phyloP scores from a whole-genome alignment of 2,329 filamentous ascomycete species.

The Gremmenia infestans region DNA sequence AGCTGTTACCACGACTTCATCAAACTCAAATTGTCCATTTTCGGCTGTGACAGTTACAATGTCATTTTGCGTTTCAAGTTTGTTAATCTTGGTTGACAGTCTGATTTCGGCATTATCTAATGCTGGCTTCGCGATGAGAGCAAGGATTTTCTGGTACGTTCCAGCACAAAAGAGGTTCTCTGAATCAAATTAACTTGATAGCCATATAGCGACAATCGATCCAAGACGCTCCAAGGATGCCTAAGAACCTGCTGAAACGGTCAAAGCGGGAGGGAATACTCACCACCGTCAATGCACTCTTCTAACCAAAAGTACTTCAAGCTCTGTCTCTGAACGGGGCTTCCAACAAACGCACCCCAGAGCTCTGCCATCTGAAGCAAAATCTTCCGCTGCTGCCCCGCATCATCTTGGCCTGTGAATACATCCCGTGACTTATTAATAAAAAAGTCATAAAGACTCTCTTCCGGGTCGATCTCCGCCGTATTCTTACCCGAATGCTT shows the following conservation, averaged over 20 bases:
- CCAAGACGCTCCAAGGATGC: too few species aligned
- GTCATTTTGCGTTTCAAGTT: slow-evolving; percentile 10
- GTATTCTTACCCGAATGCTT: slow-evolving; percentile 46
- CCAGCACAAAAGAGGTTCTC: slow-evolving; percentile 31
- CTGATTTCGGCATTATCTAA: slow-evolving; percentile 19
- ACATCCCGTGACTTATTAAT: slow-evolving; percentile 42
- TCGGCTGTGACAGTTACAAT: slow-evolving; percentile 16
- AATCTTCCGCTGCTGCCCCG: slow-evolving; percentile 31
- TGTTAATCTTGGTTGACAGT: slow-evolving; percentile 21
- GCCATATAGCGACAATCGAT: too few species aligned
- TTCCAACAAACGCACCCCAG: slow-evolving; percentile 52
- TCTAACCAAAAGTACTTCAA: slow-evolving; percentile 54
- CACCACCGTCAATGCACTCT: slow-evolving; percentile 49
- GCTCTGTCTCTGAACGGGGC: slow-evolving; percentile 44
- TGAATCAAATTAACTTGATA: slow-evolving; percentile 11
- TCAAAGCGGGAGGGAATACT: slow-evolving; percentile 2
- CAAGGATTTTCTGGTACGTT: slow-evolving; percentile 29
- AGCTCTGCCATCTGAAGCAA: slow-evolving; percentile 36
- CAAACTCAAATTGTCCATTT: slow-evolving; percentile 25
- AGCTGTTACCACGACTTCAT: slow-evolving; percentile 45
- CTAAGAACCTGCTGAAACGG: too few species aligned
- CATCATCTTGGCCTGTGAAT: slow-evolving; percentile 33
- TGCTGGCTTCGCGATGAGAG: slow-evolving; percentile 25
- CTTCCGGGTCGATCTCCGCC: slow-evolving; percentile 41
- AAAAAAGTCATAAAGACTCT: slow-evolving; percentile 49